Conservation (phyloP, 2,329 filamentous ascomycete species). For the Fusarium nodosum region DNA sequence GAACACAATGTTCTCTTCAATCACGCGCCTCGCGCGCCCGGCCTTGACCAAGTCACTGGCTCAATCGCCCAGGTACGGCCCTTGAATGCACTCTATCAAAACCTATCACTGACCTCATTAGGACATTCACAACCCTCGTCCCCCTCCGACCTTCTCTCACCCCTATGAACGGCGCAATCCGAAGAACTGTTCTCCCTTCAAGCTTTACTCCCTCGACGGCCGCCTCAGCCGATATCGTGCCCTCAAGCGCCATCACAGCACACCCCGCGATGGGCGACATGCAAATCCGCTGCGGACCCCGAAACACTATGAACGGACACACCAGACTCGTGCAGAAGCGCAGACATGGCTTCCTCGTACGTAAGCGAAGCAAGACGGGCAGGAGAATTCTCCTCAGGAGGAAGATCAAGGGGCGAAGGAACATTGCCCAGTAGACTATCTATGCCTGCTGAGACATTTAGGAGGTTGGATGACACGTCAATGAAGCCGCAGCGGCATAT, state of each 20-base stretch:
- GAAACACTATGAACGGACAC: constrained; percentile 68
- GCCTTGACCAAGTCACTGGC: constrained; percentile 45
- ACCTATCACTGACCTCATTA: constrained; percentile 44
- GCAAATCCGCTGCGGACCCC: constrained; percentile 71
- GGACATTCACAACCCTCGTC: constrained; percentile 64
- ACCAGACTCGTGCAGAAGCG: constrained; percentile 71
- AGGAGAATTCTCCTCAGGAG: constrained; percentile 66
- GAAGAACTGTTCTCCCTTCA: constrained; percentile 49
- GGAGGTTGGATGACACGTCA: constrained; percentile 15
- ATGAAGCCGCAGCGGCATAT: constrained; percentile 25
- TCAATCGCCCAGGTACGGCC: constrained; percentile 46
- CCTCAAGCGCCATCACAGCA: constrained; percentile 61
- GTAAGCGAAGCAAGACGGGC: constrained; percentile 65
- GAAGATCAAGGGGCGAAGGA: constrained; percentile 65
- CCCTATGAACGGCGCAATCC: constrained; percentile 52
- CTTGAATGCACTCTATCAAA: neutral
- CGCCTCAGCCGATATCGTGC: constrained; percentile 60
- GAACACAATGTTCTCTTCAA: constrained; percentile 49
- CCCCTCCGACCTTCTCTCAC: constrained; percentile 63
- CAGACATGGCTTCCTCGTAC: constrained; percentile 68
- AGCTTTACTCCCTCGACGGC: constrained; percentile 51
- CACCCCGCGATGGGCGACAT: constrained; percentile 65
- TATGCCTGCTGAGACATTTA: neutral
- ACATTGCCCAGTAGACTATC: constrained; percentile 47
- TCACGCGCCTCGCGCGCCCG: constrained; percentile 53